A percentile compares a stretch with the other conserved stretches of the same genome.
Conservation (phyloP, 2,329 filamentous ascomycete species). For the Colletotrichum sublineola region DNA sequence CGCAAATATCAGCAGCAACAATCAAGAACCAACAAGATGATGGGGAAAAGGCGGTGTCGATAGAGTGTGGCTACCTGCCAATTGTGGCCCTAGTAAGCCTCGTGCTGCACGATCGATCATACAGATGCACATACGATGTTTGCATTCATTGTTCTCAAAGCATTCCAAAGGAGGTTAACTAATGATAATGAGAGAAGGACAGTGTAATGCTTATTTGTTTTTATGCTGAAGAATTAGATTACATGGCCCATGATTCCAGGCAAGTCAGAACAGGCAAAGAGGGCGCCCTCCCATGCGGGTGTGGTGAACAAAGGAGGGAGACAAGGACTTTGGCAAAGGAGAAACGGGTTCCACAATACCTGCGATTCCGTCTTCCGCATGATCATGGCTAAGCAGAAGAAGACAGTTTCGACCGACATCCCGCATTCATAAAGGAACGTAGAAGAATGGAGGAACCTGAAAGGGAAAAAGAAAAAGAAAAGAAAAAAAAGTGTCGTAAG, state of each 20-base stretch:
- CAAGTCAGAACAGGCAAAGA: conserved; percentile 11
- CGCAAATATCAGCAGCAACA: background rate
- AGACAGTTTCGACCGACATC: background rate
- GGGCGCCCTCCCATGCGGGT: background rate
- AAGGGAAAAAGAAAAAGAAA: background rate
- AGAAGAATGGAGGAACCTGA: conserved; percentile 16
- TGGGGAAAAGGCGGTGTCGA: background rate
- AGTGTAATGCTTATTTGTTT: background rate
- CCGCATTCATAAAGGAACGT: conserved; percentile 19
- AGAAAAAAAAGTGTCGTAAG: conserved; percentile 24
- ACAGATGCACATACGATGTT: background rate
- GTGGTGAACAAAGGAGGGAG: conserved; percentile 13
- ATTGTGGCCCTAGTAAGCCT: background rate
- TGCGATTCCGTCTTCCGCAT: conserved; percentile 5
- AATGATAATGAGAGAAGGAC: background rate
- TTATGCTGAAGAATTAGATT: conserved; percentile 21
- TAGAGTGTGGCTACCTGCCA: conserved; percentile 6
- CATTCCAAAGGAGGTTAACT: background rate
- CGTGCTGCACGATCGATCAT: background rate
- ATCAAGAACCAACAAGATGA: background rate
- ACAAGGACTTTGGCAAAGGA: background rate
- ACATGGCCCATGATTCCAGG: conserved; percentile 20
- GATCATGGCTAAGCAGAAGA: conserved; percentile 18
- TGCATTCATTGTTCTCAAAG: background rate
- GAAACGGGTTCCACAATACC: conserved; percentile 16